These are phyloP conservation scores for Diaporthe humulicola DNA, from an alignment of 2,329 filamentous ascomycete species.

Conservation along the genomic window DNA sequence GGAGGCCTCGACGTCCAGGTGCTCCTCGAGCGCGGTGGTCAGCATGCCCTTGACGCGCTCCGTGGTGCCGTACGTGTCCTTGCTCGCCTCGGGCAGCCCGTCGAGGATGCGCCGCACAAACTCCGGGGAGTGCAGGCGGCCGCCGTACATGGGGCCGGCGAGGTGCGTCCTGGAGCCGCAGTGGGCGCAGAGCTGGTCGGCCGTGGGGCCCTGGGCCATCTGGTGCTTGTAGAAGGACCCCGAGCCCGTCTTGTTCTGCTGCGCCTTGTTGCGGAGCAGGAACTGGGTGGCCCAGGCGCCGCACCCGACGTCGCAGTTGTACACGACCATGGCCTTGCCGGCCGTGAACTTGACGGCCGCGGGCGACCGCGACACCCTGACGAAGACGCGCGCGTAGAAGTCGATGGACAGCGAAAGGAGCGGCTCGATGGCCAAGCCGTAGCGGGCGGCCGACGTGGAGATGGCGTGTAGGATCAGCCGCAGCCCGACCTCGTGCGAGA, in stretches of 20 bases:
- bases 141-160: conserved; percentile 94
- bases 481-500: conserved; percentile 90
- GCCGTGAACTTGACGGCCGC: conserved; percentile 91
- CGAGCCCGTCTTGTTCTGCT: conserved; percentile 77
- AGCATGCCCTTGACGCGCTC: conserved; percentile 92
- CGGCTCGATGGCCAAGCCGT: conserved; percentile 91
- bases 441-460: conserved; percentile 83
- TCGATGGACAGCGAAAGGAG: conserved; percentile 94
- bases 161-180: conserved; percentile 90
- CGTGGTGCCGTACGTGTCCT: conserved; percentile 82
- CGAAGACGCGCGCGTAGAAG: conserved; percentile 92
- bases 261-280: conserved; percentile 77
- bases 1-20: conserved; percentile 52
- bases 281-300: conserved; percentile 91
- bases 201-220: conserved; percentile 78
- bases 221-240: conserved; percentile 83
- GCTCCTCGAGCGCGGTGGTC: conserved; percentile 86
- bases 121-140: conserved; percentile 84
- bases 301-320: conserved; percentile 91
- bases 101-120: conserved; percentile 87
- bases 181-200: conserved; percentile 79
- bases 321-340: conserved; percentile 92
- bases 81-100: conserved; percentile 76
- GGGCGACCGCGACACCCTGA: conserved; percentile 83
- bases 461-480: conserved; percentile 88